Conservation (phyloP, 2,329 filamentous ascomycete genomes). For the Fusarium denticulatum region DNA sequence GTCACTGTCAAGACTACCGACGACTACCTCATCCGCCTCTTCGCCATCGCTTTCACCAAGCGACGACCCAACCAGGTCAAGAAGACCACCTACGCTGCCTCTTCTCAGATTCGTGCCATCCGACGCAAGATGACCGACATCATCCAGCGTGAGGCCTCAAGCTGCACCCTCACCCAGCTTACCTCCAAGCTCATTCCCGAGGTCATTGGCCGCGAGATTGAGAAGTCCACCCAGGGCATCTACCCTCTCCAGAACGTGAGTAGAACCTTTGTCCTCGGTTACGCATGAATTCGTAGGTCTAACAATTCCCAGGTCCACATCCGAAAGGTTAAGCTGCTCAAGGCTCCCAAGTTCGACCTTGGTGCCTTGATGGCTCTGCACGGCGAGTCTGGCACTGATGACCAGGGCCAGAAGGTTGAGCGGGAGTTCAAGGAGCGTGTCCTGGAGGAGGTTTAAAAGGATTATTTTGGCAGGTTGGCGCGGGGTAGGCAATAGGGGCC, state of each 20-base stretch:
- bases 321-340: conserved; percentile 99
- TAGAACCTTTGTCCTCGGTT: conserved; percentile 33
- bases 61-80: conserved; percentile 99
- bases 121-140: conserved; percentile 99
- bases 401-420: conserved; percentile 98
- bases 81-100: conserved; percentile 99
- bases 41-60: conserved; percentile 99
- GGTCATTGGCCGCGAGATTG: conserved; percentile 99
- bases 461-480: conserved; percentile 45
- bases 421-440: conserved; percentile 99
- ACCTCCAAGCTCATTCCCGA: conserved; percentile 99
- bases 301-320: conserved; percentile 84
- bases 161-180: conserved; percentile 94
- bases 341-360: conserved; percentile 98
- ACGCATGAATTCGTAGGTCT: neutral
- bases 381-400: conserved; percentile 95
- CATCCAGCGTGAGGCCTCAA: conserved; percentile 93
- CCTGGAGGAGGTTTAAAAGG: conserved; percentile 87
- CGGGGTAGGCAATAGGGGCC: conserved; percentile 47
- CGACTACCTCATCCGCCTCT: conserved; percentile 98
- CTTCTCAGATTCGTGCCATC: conserved; percentile 97
- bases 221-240: conserved; percentile 99
- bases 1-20: conserved; percentile 99
- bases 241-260: conserved; percentile 98
- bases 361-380: conserved; percentile 95